Evolutionary conservation across 805 yeast species (phyloP).

Genomic region (Lachancea dasiensis): DNA sequence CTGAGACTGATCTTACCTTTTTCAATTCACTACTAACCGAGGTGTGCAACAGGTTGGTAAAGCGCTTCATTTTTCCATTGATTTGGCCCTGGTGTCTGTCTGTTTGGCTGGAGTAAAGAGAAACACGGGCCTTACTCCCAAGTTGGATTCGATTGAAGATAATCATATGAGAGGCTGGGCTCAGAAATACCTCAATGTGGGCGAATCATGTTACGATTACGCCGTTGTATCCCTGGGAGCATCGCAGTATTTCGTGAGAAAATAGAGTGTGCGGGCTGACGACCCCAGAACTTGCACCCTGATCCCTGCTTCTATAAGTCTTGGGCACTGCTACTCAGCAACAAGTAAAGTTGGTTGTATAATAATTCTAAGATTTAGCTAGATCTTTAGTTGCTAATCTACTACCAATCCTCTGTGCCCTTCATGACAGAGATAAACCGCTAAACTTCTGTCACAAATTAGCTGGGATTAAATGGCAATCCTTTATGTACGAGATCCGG

Average conservation of each 20-base stretch:
- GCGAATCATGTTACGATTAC: conserved; percentile 78
- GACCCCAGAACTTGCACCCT: no score
- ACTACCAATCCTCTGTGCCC: no score
- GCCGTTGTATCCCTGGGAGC: conserved; percentile 62
- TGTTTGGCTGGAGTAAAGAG: conserved; percentile 68
- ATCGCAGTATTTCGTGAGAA: conserved; percentile 68
- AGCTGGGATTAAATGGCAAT: conserved; percentile 13
- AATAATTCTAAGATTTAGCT: no score
- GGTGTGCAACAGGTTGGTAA: conserved; percentile 40
- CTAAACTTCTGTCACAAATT: background rate
- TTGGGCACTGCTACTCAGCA: no score
- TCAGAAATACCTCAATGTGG: conserved; percentile 66
- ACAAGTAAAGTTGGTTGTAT: no score
- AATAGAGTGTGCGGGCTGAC: no score
- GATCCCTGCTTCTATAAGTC: no score
- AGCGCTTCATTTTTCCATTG: conserved; percentile 51
- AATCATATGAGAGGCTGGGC: conserved; percentile 46
- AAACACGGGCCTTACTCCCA: conserved; percentile 62
- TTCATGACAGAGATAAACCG: background rate
- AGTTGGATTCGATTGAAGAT: conserved; percentile 42
- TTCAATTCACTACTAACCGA: no score
- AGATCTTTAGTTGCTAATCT: no score
- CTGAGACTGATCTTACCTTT: no score
- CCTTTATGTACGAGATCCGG: conserved; percentile 5
- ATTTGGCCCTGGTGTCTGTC: conserved; percentile 57